Evolutionary conservation across 2,329 filamentous ascomycete genomes (phyloP).

Genomic region (Tolypocladium endophyticum): DNA sequence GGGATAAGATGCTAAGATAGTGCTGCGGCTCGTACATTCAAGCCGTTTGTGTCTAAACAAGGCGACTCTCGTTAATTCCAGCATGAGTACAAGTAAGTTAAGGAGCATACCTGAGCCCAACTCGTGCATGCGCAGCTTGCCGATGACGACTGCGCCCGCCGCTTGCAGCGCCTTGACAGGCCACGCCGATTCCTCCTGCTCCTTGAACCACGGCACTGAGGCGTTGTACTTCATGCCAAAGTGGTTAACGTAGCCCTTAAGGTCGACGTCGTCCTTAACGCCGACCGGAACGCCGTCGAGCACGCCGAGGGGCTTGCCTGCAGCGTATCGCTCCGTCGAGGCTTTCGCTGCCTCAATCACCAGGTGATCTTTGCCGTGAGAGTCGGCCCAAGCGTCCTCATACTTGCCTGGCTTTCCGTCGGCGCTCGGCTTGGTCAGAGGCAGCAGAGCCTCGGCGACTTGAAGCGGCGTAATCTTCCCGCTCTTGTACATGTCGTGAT

Average conservation of each 20-base stretch:
- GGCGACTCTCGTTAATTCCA: neutral
- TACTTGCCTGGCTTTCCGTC: conserved; percentile 44
- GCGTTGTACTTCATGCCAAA: conserved; percentile 53
- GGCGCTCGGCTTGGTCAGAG: conserved; percentile 53
- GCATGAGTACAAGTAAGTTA: neutral
- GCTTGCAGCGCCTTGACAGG: conserved; percentile 62
- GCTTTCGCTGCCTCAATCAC: conserved; percentile 58
- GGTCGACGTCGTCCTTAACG: conserved; percentile 70
- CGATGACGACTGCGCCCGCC: conserved; percentile 64
- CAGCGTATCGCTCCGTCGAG: conserved; percentile 62
- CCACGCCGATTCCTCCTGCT: conserved; percentile 51
- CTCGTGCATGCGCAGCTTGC: conserved; percentile 73
- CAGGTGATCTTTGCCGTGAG: conserved; percentile 42
- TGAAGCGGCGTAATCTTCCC: conserved; percentile 61
- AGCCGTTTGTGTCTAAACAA: conserved; percentile 61
- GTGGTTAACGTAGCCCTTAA: conserved; percentile 59
- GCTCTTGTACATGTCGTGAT: conserved; percentile 61
- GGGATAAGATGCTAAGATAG: neutral
- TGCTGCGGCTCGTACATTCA: conserved; percentile 45
- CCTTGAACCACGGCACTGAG: conserved; percentile 37
- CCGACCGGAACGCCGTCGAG: conserved; percentile 77
- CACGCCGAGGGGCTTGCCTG: conserved; percentile 53
- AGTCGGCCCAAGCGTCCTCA: conserved; percentile 62
- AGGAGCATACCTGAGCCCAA: conserved; percentile 50
- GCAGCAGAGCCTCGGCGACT: conserved; percentile 61